These are phyloP conservation scores for Biancaea sappan DNA, from an alignment of 306 rosid genomes.

Conservation along the genomic window DNA sequence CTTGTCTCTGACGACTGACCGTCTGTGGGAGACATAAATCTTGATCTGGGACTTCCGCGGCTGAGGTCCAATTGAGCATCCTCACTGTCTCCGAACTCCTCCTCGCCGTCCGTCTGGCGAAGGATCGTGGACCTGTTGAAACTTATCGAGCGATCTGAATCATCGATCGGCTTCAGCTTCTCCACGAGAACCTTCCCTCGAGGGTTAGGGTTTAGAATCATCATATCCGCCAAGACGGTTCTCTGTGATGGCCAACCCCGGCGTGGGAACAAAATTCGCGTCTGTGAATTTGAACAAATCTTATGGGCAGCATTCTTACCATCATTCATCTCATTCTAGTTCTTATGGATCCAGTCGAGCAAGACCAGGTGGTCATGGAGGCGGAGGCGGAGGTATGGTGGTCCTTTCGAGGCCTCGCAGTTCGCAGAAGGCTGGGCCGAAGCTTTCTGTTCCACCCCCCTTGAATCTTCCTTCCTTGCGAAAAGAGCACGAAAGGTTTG, in stretches of 20 bases:
- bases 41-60: conserved; percentile 70
- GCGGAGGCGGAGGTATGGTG: conserved; percentile 66
- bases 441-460: conserved; percentile 99
- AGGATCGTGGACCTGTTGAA: conserved; percentile 67
- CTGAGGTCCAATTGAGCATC: conserved; percentile 74
- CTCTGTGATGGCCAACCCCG: conserved; percentile 65
- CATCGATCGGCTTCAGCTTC: conserved; percentile 62
- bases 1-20: too few relatives aligned
- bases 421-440: conserved; percentile 79
- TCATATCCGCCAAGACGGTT: conserved; percentile 43
- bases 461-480: conserved; percentile 86
- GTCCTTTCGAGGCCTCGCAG: conserved; percentile 82
- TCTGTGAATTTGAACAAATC: conserved; percentile 73
- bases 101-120: conserved; percentile 44
- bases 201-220: conserved; percentile 43
- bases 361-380: conserved; percentile 44
- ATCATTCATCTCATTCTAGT: conserved; percentile 43
- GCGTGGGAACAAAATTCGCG: conserved; percentile 62
- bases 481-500: conserved; percentile 84
- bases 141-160: conserved; percentile 61
- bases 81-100: conserved; percentile 55
- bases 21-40: too few relatives aligned
- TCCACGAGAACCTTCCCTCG: conserved; percentile 20
- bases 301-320: conserved; percentile 58
- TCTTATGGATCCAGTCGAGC: conserved; percentile 50